Base-by-base conservation (phyloP, 2,329 filamentous ascomycete species). In the Pseudogymnoascus sp. region DNA sequence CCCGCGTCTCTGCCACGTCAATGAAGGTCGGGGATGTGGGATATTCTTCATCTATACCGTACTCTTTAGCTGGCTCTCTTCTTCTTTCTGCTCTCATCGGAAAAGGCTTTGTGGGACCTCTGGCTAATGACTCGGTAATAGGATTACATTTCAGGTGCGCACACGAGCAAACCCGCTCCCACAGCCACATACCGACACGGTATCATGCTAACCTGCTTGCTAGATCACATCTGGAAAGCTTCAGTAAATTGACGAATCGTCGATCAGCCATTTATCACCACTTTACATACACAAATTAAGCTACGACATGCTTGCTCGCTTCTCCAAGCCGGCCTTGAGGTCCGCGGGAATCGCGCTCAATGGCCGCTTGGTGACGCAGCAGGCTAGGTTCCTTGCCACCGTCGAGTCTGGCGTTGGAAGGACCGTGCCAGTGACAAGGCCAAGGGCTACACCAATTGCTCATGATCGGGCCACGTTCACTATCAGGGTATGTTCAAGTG, bases 381-480 rank as follows among this genome's bases (percentile, higher is more conserved):
- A 77, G 65, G 69, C 71, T 66, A 80, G 80, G 69, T 81, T 77
- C 72, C 77, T 88, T 72, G 86, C 86, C 64, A 87, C 86, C 50
- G 83, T 88, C 64, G 81, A 85, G 68, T 90, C 85, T 76, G 8
- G 4, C 30, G 85, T 83, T 71, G 84, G 86, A 70, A 84, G 89
- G 70, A 79, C 82, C 68, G 86, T 88, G 78, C 85, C 88, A 65
- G 74, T 78, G 35, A 77, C 76, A 62, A 77, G 79, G 65, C 76
- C 80, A 65, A 80, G 80, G 67, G 81, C 84, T 64, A 91, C 87
- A 65, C 84, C 87, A 63, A 85, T 85, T 64, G 83, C 85, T 50
- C 83, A 83, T 70, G 88, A 91, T 70, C 83, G 90, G 70, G 94
- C 94, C 65, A 97, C 94, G 62, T 90, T 99, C 72, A 97, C 93